Evolutionary conservation across 345 rosid genomes (phyloP).

Genomic region (Citrus glauca): DNA sequence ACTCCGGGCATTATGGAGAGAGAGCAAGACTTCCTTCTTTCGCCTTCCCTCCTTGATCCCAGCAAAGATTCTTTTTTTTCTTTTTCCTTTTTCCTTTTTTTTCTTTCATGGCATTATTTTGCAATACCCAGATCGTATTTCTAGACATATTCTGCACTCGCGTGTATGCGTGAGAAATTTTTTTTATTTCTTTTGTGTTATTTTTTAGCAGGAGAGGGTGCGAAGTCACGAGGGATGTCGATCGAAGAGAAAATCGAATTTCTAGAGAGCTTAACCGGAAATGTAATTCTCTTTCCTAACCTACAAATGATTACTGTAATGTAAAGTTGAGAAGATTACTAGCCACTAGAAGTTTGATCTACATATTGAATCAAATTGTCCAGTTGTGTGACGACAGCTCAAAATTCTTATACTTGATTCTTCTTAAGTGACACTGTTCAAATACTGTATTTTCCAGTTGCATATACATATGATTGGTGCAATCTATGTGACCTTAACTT

Average conservation of each 20-base stretch:
- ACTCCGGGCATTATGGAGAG: constrained; percentile 54
- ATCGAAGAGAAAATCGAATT: constrained; percentile 89
- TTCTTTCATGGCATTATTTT: neutral
- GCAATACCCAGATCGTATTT: neutral
- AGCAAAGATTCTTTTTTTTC: constrained; percentile 33
- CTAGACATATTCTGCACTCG: neutral
- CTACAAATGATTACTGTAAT: neutral
- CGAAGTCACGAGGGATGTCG: constrained; percentile 54
- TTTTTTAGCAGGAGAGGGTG: constrained; percentile 46
- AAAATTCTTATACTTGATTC: neutral
- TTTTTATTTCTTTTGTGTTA: neutral
- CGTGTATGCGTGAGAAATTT: neutral
- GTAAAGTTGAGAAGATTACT: neutral
- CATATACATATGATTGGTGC: neutral
- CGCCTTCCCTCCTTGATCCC: constrained; percentile 44
- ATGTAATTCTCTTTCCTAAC: constrained; percentile 35
- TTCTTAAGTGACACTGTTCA: neutral
- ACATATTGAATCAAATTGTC: neutral
- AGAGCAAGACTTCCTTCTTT: constrained; percentile 42
- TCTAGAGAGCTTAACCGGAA: constrained; percentile 82
- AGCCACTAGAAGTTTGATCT: neutral
- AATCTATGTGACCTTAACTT: neutral
- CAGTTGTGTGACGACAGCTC: neutral
- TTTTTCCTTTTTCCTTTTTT: neutral
- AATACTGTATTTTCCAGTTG: neutral